Conservation (phyloP, 2,329 filamentous ascomycete genomes). For the Penicillium hesseltinei region DNA sequence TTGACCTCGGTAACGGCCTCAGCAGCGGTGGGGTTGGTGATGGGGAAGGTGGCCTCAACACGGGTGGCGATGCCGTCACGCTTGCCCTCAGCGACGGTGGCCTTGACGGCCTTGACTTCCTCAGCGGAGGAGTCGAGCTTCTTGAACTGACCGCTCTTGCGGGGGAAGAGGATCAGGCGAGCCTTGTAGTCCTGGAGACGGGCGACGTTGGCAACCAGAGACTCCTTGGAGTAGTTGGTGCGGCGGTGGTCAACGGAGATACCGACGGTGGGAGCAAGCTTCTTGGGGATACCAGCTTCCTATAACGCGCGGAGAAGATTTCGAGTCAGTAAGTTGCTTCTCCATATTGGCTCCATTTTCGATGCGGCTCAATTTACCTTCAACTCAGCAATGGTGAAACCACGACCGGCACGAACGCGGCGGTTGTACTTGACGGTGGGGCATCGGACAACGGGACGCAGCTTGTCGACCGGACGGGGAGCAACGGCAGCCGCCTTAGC, state of each 20-base stretch:
- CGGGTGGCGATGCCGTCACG: conserved; percentile 53
- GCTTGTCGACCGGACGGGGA: conserved; percentile 94
- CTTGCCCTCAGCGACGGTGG: conserved; percentile 51
- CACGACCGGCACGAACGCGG: conserved; percentile 90
- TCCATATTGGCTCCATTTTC: background rate
- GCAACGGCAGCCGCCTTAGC: conserved; percentile 94
- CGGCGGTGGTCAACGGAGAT: conserved; percentile 96
- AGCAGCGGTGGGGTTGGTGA: conserved; percentile 60
- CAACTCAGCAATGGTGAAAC: conserved; percentile 95
- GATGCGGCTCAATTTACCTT: conserved; percentile 65
- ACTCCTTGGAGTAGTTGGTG: conserved; percentile 95
- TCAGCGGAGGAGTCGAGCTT: conserved; percentile 84
- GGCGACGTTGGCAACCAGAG: conserved; percentile 88
- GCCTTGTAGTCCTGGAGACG: conserved; percentile 97
- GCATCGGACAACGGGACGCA: conserved; percentile 95
- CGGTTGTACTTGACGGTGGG: conserved; percentile 99
- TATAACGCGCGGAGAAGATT: conserved; percentile 42
- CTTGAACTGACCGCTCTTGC: conserved; percentile 91
- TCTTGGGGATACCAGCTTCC: conserved; percentile 94
- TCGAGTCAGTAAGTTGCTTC: conserved; percentile 8
- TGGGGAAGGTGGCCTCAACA: conserved; percentile 65
- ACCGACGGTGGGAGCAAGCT: conserved; percentile 91
- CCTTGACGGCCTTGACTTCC: conserved; percentile 70
- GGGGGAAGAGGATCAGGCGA: conserved; percentile 95
- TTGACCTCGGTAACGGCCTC: conserved; percentile 70